Evolutionary conservation across 139 green algal genomes (phyloP), one percentile per base, ranked within the genome.

Genomic region (Eudorina sp.): DNA sequence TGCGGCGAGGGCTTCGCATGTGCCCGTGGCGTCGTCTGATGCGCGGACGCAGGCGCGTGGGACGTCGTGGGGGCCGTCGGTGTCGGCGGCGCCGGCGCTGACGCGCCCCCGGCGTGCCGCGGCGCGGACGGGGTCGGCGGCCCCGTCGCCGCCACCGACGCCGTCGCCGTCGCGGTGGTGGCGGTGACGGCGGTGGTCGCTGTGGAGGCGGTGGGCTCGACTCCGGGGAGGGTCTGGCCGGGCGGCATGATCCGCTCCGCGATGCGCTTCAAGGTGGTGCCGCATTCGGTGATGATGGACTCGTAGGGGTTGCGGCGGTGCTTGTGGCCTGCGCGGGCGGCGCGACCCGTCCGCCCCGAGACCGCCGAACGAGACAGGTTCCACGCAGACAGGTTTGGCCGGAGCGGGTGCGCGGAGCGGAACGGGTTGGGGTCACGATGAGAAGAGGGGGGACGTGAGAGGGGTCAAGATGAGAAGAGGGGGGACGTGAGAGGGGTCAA

Each of bases 221-320:
- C 16, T 29, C 1, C 66, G 66, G 66, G 13, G 19, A 6, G 27
- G 29, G 64, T 3, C 16, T 3, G 68, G 34, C 9, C 36, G 34
- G 38, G 8, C 1, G 45, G 78, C 78, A 60, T 51, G 36, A 95
- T 85, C 4, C 62, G 34, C 70, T 92, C 80, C 6, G 91, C 92
- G 36, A 95, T 83, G 18, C 90, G 53, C 13, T 92, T 89, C 75
- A 98, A 93, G 6, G 91, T 95, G 55, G 94, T 38, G 36, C 93
- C 94, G 14, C 94, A 86, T 14, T 90, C 89, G 23, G 93, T 96
- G 83, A 92, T 92, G 64, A 97, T 98, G 88, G 94, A 94, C 74
- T 98, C 95, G 81, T 97, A 98, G 2, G 96, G 96, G 46, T 95
- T 95, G 25, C 96, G 93, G 25, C 94, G 90, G 41, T 91, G 86